Evolutionary conservation across 2,329 filamentous ascomycete genomes (phyloP), one percentile per base, ranked within the genome.

Genomic region (Claviceps lovelessii): DNA sequence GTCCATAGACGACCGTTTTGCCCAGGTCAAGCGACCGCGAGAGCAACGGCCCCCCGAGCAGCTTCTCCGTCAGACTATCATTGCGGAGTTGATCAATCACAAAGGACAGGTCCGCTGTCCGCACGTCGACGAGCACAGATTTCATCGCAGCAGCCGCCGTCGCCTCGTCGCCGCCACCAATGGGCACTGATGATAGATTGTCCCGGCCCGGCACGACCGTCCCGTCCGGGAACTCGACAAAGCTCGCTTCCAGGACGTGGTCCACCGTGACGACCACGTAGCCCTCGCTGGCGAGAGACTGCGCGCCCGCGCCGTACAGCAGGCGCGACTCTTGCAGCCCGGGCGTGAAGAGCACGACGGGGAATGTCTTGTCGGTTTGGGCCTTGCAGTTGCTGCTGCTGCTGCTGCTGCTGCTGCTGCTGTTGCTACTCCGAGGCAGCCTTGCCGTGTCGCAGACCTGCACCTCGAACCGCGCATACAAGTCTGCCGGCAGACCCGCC

Each of bases 171-270:
- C 44, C 46, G 41, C 60, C 56, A 35, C 57, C 28, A 23, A 23
- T 23, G 17, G 19, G 6, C 35, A 37, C 35, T 10, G 10, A 37
- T 10, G 8, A 11, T 9, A 49, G 5, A 31, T 48, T 19, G 47
- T 4, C 2, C 3, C 55, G 31, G 1, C 62, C 56, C 54, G 61
- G 61, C 9, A 67, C 61, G 11, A 69, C 56, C 0, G 65, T 64
- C 4, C 69, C 74, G 54, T 76, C 64, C 0, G 74, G 71, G n/a
- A 74, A 76, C 54, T 76, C 69, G 9, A 79, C 68, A 23, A 74
- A 64, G 0, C 61, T 55, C 0, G 71, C 66, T 50, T 78, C 75
- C 50, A 73, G 71, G 0, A 76, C 69, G 52, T 78, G 76, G 55
- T 79, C 77, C 29, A 79, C 63, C 0, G 74, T 64, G 13, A 76